phyloP scores from a whole-genome alignment of 1,284 basidiomycete genomes.

The Heterobasidion irregulare region DNA sequence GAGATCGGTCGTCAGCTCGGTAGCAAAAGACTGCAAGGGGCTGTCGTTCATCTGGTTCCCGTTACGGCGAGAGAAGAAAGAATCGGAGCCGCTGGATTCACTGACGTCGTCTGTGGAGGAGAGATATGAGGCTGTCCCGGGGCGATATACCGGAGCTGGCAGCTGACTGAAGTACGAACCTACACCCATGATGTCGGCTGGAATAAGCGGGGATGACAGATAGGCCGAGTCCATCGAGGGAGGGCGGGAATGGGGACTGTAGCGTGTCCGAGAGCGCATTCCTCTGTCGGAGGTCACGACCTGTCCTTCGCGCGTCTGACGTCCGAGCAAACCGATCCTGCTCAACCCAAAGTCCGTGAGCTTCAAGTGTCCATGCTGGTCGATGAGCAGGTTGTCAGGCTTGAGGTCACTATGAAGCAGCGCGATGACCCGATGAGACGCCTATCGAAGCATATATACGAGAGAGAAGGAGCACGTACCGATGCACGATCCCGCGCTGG shows the following conservation, averaged over 20 bases:
- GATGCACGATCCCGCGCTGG: conserved; percentile 91
- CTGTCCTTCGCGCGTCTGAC: conserved; percentile 83
- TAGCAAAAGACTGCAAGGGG: conserved; percentile 74
- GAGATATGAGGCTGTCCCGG: conserved; percentile 57
- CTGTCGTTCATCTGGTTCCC: conserved; percentile 47
- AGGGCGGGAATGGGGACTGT: conserved; percentile 63
- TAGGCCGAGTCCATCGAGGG: conserved; percentile 81
- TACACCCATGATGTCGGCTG: conserved; percentile 44
- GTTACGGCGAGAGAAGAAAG: conserved; percentile 46
- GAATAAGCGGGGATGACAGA: conserved; percentile 63
- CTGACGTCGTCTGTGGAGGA: conserved; percentile 69
- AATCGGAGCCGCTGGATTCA: conserved; percentile 85
- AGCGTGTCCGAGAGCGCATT: conserved; percentile 40
- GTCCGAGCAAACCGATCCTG: conserved; percentile 92
- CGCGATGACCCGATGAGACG: neutral
- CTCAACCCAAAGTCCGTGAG: conserved; percentile 98
- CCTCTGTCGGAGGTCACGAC: conserved; percentile 29
- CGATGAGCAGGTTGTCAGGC: conserved; percentile 96
- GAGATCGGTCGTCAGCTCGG: conserved; percentile 74
- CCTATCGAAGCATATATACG: neutral
- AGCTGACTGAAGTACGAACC: conserved; percentile 80
- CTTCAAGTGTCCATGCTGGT: conserved; percentile 93
- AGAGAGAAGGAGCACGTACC: conserved; percentile 42
- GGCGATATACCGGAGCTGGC: conserved; percentile 45
- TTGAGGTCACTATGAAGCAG: conserved; percentile 76